Evolutionary conservation across 164 flowering plant species (phyloP).

Genomic region (Echeveria elegans): DNA sequence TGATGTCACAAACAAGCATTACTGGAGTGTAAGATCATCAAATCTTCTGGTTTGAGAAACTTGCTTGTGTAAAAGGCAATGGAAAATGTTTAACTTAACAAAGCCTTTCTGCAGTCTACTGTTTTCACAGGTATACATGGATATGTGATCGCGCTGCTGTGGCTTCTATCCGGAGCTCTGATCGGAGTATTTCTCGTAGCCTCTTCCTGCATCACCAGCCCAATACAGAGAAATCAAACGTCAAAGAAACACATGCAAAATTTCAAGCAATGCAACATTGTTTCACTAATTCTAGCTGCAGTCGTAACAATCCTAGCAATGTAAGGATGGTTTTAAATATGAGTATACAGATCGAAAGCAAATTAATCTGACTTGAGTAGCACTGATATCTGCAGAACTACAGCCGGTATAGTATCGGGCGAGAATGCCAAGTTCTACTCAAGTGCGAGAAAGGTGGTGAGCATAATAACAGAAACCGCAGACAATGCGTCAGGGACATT

Average conservation of each 20-base stretch:
- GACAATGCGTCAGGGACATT: constrained; percentile 58
- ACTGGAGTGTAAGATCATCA: constrained; percentile 71
- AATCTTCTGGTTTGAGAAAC: not conserved
- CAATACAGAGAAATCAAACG: constrained; percentile 13
- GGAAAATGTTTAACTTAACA: not conserved
- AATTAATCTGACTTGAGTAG: not conserved
- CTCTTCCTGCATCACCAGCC: constrained; percentile 15
- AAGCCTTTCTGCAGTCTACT: constrained; percentile 46
- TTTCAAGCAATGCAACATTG: constrained; percentile 29
- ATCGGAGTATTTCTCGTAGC: constrained; percentile 37
- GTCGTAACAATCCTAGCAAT: constrained; percentile 52
- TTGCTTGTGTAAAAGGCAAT: not conserved
- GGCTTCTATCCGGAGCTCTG: constrained; percentile 60
- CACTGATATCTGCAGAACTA: constrained; percentile 34
- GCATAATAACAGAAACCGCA: constrained; percentile 57
- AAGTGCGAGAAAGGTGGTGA: constrained; percentile 44
- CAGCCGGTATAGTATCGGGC: constrained; percentile 58
- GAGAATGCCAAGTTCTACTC: constrained; percentile 60
- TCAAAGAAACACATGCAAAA: constrained; percentile 25
- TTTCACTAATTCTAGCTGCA: constrained; percentile 34
- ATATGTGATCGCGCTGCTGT: constrained; percentile 46
- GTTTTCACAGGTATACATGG: constrained; percentile 62
- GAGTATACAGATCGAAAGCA: not conserved
- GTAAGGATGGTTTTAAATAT: constrained; percentile 31
- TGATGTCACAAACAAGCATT: constrained; percentile 69